These are phyloP conservation scores for Alternaria panax DNA, from an alignment of 2,329 filamentous ascomycete genomes.

Conservation along the genomic window DNA sequence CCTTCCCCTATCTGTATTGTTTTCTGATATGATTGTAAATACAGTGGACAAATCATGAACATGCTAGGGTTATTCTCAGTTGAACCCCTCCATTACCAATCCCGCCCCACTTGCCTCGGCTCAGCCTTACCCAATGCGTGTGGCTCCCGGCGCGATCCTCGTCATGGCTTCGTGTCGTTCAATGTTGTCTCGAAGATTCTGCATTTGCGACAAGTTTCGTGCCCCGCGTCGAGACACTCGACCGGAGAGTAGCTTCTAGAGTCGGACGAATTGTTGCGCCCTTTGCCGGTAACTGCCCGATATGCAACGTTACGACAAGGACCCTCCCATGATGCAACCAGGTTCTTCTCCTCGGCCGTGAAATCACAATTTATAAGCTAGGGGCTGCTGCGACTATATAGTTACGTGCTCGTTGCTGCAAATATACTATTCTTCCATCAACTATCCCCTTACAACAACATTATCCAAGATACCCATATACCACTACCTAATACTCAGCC, in stretches of 20 bases:
- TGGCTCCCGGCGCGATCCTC: slow-evolving; percentile 22
- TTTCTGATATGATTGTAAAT: background rate
- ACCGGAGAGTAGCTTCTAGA: slow-evolving; percentile 4
- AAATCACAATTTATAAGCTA: slow-evolving; percentile 18
- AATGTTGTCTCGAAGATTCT: slow-evolving; percentile 15
- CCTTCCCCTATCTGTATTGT: background rate
- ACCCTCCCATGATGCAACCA: slow-evolving; percentile 26
- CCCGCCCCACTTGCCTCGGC: slow-evolving; percentile 39
- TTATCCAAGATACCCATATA: slow-evolving; percentile 5
- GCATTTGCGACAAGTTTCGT: slow-evolving; percentile 7
- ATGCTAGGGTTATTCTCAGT: background rate
- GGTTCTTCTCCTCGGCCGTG: slow-evolving; percentile 14
- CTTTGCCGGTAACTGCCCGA: slow-evolving; percentile 22
- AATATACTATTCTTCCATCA: slow-evolving; percentile 1
- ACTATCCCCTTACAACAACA: background rate
- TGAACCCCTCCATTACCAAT: slow-evolving; percentile 25
- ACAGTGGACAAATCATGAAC: background rate
- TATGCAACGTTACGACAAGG: slow-evolving; percentile 1
- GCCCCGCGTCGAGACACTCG: slow-evolving; percentile 5
- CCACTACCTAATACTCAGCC: background rate
- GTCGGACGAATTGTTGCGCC: slow-evolving; percentile 4
- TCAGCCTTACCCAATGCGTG: slow-evolving; percentile 22
- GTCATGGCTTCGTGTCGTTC: slow-evolving; percentile 25
- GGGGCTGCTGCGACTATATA: slow-evolving; percentile 15
- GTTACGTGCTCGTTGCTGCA: slow-evolving; percentile 11